Evolutionary conservation across 495 filamentous ascomycete genomes (phyloP), one percentile per base, ranked within the genome.

Genomic region (Pseudoneurospora amorphoporcata): DNA sequence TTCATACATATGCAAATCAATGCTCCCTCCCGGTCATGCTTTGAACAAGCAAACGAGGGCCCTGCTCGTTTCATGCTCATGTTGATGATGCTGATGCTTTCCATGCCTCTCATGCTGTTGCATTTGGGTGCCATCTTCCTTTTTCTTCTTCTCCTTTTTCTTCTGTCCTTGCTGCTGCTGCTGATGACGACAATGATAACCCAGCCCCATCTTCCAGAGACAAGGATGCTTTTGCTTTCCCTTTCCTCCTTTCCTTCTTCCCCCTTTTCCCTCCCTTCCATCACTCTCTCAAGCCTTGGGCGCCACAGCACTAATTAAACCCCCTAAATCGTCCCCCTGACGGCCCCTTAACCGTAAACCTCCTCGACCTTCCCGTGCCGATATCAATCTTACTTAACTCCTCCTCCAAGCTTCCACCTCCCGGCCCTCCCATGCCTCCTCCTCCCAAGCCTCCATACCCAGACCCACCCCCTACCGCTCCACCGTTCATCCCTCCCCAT

Each of bases 301-400:
- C 19, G 9, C 4, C 47, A 58, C 47, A 65, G 14, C 53, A 4
- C 53, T 65, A 65, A 35, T 65, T 65, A 37, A 65, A 65, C 53
- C 53, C 53, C 53, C 53, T 65, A 17, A 65, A 65, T 29, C 53
- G 10, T 3, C 53, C 53, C 3, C 53, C 53, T 2, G 53, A 61
- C 53, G 53, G 53, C 7, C 53, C 53, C 29, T 61, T 61, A 3
- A 61, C 53, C 53, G 53, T 65, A 8, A 65, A 65, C 45, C 76
- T 73, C 69, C 76, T 71, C 38, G 75, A 77, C 71, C 84, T 75
- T 4, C 86, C 86, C n/a, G 81, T 81, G 35, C 93, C 93, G 73
- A 97, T 91, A 81, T 97, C 92, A 74, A 97, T 97, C 39, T 85
- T 88, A 73, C 87, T 88, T 81, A 97, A 85, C 81, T 97, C 94